Conservation (phyloP, 306 rosid species). For the Dryas drummondii region DNA sequence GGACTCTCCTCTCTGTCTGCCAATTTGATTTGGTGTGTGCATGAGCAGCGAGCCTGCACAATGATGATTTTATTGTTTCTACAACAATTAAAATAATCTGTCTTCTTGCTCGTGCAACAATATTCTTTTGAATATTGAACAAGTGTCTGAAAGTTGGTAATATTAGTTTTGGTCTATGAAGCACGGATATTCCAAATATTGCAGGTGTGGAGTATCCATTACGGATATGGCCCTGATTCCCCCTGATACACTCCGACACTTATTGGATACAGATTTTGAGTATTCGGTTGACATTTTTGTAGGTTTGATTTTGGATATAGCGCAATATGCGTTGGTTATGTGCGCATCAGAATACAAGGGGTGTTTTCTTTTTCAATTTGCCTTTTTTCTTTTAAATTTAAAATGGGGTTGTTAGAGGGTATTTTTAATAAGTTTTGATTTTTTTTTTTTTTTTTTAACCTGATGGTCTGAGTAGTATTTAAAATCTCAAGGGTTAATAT, state of each 20-base stretch:
- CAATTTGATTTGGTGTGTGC: background rate
- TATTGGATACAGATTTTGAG: background rate
- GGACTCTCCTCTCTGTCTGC: background rate
- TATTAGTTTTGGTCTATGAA: background rate
- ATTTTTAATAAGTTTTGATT: too few species aligned
- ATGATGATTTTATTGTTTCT: background rate
- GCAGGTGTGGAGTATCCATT: background rate
- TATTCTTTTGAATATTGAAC: background rate
- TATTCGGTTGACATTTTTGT: slow-evolving; percentile 1
- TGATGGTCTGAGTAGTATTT: background rate
- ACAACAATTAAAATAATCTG: background rate
- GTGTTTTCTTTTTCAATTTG: background rate
- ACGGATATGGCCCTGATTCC: background rate
- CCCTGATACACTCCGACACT: background rate
- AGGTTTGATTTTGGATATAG: background rate
- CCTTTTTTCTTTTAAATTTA: background rate
- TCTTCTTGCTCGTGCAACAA: background rate
- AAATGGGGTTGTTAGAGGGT: background rate
- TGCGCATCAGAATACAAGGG: background rate
- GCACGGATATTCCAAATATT: slow-evolving; percentile 12
- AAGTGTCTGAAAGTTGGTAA: background rate
- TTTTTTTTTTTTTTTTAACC: background rate
- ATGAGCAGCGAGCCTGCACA: background rate
- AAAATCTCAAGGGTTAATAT: too few species aligned
- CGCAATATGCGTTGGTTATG: background rate